phyloP scores from a whole-genome alignment of 164 flowering plant species.

The Dillenia turbinata region DNA sequence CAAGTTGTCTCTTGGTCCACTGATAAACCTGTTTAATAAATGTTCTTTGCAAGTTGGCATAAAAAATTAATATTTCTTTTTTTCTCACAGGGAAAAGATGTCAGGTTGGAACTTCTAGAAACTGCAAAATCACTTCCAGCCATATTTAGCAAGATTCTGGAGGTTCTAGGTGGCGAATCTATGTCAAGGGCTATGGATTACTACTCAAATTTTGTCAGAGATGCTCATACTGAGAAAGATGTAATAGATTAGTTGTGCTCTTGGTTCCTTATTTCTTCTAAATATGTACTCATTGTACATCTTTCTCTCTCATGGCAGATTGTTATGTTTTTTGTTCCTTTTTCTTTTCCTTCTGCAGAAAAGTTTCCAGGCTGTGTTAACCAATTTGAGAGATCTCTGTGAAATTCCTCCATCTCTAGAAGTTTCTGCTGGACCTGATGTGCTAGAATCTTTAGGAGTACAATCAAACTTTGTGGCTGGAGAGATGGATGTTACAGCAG shows the following conservation, averaged over 20 bases:
- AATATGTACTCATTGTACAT: too few species aligned
- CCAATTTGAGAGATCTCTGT: constrained; percentile 49
- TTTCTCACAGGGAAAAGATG: constrained; percentile 66
- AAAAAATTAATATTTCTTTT: constrained; percentile 1
- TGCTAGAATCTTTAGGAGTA: constrained; percentile 32
- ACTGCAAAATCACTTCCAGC: constrained; percentile 78
- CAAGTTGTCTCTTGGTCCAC: constrained; percentile 42
- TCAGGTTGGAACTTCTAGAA: constrained; percentile 80
- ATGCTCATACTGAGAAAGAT: constrained; percentile 80
- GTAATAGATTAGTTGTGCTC: constrained; percentile 27
- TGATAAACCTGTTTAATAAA: not conserved
- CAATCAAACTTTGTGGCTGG: constrained; percentile 20
- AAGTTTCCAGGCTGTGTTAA: constrained; percentile 36
- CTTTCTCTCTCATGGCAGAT: too few species aligned
- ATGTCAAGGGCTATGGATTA: constrained; percentile 67
- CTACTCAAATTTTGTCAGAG: constrained; percentile 79
- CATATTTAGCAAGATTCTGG: constrained; percentile 61
- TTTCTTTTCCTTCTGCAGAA: constrained; percentile 38
- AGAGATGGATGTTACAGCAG: constrained; percentile 26
- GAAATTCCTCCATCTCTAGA: constrained; percentile 71
- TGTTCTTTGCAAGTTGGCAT: not conserved
- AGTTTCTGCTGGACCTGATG: constrained; percentile 52
- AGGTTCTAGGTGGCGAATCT: constrained; percentile 64
- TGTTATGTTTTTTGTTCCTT: too few species aligned
- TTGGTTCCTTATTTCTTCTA: too few species aligned